These are phyloP conservation scores for Calocera viscosa DNA, from an alignment of 768 basidiomycete genomes.

Conservation along the genomic window DNA sequence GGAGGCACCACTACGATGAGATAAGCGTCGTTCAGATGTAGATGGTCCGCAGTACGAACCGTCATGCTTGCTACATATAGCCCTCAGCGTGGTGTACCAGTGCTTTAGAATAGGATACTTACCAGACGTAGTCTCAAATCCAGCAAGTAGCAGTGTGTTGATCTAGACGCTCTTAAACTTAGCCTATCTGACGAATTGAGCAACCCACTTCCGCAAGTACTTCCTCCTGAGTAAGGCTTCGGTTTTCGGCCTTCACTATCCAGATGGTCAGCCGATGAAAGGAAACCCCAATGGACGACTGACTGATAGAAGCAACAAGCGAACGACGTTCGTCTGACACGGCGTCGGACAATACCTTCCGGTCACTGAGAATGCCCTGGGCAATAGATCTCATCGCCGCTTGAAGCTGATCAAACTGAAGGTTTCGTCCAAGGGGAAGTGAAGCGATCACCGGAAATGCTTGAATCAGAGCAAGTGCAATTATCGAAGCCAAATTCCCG, in stretches of 20 bases:
- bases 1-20: constrained; percentile 45
- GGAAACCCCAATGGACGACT: background rate
- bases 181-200: background rate
- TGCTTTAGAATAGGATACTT: background rate
- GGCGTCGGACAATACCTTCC: too few species aligned
- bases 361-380: background rate
- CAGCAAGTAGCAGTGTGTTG: background rate
- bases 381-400: background rate
- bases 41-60: background rate
- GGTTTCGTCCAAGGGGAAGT: background rate
- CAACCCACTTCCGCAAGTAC: background rate
- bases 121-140: background rate
- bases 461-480: background rate
- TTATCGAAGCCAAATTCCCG: background rate
- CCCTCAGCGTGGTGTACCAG: background rate
- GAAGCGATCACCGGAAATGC: background rate
- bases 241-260: background rate
- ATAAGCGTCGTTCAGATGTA: too few species aligned
- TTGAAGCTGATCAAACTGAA: background rate
- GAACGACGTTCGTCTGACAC: background rate
- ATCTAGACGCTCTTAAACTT: background rate
- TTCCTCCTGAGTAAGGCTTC: background rate
- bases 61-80: background rate
- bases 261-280: background rate
- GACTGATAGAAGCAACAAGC: background rate